Base-by-base conservation (phyloP, 2,329 filamentous ascomycete genomes). In the Tolypocladium pustulatum region DNA sequence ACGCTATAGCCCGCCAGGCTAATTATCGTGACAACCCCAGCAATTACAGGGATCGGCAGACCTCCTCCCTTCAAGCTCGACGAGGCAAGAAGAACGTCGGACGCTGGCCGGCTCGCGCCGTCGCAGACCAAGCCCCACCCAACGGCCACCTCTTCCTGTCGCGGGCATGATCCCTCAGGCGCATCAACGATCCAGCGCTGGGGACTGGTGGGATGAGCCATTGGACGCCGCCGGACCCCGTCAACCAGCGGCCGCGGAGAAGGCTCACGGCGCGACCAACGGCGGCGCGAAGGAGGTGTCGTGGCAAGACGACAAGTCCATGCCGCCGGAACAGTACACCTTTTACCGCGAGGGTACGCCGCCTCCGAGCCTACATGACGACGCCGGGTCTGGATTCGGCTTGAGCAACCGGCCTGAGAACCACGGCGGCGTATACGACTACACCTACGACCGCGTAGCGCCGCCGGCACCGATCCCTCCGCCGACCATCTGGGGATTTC, bases 311-410 rank as follows among this genome's bases (percentile, higher is more conserved):
- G 32, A 55, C 40, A 59, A 54, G 51, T 55, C 40, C 38, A 36
- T 40, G 7, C 25, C 4, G 34, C 54, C 54, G 56, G 58, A 57
- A 34, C 65, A 69, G 30, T 73, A 68, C 60, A 77, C 74, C 0
- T 77, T 77, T 41, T 75, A 73, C 63, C 71, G 73, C 22, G 74
- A 76, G 57, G 65, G 63, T 15, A 74, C 74, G n/a, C 73, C 73
- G 17, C 67, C 73, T 13, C 73, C 73, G 15, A 67, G 73, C 15
- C 72, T 70, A 2, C 61, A 53, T 10, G 53, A 53, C 58, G 38
- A 65, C 62, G 13, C 57, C 62, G 56, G 55, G 51, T 20, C 59
- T 59, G 56, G 4, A 3, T 20, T 32, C 49, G 30, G 20, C 20
- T 22, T 12, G 46, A 30, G 56, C 15, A 22, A 41, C 34, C 27